These are phyloP conservation scores for Rauvolfia tetraphylla DNA, from an alignment of 257 asterid genomes.

Conservation along the genomic window DNA sequence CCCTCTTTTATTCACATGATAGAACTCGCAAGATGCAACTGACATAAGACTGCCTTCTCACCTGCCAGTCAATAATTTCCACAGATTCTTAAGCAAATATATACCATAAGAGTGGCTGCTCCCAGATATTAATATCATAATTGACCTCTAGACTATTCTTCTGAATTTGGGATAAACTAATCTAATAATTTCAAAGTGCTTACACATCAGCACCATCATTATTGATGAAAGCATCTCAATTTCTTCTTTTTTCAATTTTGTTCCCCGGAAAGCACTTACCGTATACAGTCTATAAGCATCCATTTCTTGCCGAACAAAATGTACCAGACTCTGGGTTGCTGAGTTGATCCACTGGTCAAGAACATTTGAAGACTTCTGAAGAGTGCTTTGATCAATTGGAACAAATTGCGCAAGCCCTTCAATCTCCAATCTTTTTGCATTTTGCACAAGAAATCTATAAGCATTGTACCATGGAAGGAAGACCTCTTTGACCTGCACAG, in stretches of 20 bases:
- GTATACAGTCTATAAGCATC: conserved; percentile 91
- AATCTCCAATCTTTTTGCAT: conserved; percentile 86
- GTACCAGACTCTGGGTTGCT: conserved; percentile 90
- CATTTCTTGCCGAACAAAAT: conserved; percentile 94
- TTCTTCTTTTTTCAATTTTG: background rate
- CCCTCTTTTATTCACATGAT: background rate
- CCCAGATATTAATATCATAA: background rate
- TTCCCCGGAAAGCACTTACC: conserved; percentile 29
- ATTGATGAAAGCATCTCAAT: background rate
- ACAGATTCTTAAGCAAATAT: background rate
- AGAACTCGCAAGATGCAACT: background rate
- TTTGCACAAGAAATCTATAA: conserved; percentile 96
- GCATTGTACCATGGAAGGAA: conserved; percentile 99
- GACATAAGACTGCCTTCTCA: background rate
- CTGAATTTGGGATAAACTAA: background rate
- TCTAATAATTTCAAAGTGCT: background rate
- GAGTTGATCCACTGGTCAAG: conserved; percentile 97
- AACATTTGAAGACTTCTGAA: conserved; percentile 76
- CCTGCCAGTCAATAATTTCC: background rate
- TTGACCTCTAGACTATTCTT: background rate
- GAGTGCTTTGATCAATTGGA: conserved; percentile 63
- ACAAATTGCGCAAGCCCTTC: conserved; percentile 80
- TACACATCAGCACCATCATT: background rate
- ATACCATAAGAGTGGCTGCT: background rate
- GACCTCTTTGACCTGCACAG: conserved; percentile 63